These are phyloP conservation scores for Volutella citrinella DNA, from an alignment of 2,329 filamentous ascomycete species.

Conservation along the genomic window DNA sequence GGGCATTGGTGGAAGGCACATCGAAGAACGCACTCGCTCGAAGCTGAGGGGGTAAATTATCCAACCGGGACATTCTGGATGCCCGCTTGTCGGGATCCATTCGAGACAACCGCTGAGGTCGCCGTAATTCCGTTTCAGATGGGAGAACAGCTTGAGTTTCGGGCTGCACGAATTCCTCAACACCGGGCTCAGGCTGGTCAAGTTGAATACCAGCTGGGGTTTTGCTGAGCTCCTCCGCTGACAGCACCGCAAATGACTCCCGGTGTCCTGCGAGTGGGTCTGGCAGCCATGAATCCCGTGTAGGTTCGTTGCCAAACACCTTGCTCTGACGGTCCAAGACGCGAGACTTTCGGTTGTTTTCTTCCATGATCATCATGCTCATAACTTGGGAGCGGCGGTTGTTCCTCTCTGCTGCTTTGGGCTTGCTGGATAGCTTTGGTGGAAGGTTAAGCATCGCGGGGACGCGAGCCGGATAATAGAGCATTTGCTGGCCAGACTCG, in stretches of 20 bases:
- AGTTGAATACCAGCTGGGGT: slow-evolving; percentile 15
- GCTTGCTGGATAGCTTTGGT: slow-evolving; percentile 75
- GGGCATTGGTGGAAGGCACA: slow-evolving; percentile 48
- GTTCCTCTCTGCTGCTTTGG: slow-evolving; percentile 61
- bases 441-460: slow-evolving; percentile 92
- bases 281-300: slow-evolving; percentile 41
- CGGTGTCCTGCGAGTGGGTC: slow-evolving; percentile 42
- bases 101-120: slow-evolving; percentile 32
- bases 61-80: slow-evolving; percentile 33
- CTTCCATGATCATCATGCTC: slow-evolving; percentile 52
- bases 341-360: slow-evolving; percentile 20
- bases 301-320: slow-evolving; percentile 14
- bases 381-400: slow-evolving; percentile 72
- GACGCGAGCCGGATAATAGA: slow-evolving; percentile 93
- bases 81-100: slow-evolving; percentile 31
- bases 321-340: slow-evolving; percentile 15
- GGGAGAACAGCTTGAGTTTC: slow-evolving; percentile 8
- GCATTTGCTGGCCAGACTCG: slow-evolving; percentile 73
- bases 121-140: slow-evolving; percentile 25
- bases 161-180: slow-evolving; percentile 11
- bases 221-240: slow-evolving; percentile 22
- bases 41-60: slow-evolving; percentile 74
- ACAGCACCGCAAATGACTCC: slow-evolving; percentile 31
- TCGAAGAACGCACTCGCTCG: slow-evolving; percentile 94
- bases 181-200: slow-evolving; percentile 14